phyloP scores from a whole-genome alignment of 1,284 basidiomycete genomes.

The Pyrrhoderma lamaoense region DNA sequence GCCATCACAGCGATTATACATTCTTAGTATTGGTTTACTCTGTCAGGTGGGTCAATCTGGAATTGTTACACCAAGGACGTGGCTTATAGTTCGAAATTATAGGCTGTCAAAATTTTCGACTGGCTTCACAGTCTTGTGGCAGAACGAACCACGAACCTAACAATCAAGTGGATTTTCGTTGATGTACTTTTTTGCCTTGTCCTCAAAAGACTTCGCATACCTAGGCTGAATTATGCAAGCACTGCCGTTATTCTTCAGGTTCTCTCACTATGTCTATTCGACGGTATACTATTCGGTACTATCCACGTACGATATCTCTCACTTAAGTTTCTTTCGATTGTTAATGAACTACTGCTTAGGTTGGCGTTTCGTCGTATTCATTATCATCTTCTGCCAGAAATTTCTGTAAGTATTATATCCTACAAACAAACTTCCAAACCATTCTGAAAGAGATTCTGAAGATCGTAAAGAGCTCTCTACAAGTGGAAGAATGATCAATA shows the following conservation, averaged over 20 bases:
- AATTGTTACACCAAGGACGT: constrained; percentile 9
- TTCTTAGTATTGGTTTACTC: constrained; percentile 36
- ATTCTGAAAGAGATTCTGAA: not conserved
- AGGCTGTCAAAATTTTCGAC: constrained; percentile 65
- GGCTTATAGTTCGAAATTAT: constrained; percentile 3
- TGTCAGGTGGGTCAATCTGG: constrained; percentile 38
- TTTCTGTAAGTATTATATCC: constrained; percentile 6
- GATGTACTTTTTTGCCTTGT: constrained; percentile 56
- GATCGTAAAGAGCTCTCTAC: constrained; percentile 30
- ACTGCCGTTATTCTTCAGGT: constrained; percentile 56
- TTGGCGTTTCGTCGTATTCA: constrained; percentile 24
- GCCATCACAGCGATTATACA: constrained; percentile 29
- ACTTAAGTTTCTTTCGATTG: constrained; percentile 12
- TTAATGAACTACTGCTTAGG: constrained; percentile 23
- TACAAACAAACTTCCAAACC: too few species aligned
- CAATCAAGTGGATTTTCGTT: constrained; percentile 64
- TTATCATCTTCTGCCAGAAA: constrained; percentile 13
- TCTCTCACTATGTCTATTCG: constrained; percentile 46
- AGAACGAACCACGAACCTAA: constrained; percentile 32
- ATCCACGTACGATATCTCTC: constrained; percentile 28
- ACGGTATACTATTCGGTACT: constrained; percentile 68
- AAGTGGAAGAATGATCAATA: constrained; percentile 41
- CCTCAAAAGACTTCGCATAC: constrained; percentile 68
- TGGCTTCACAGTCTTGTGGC: constrained; percentile 45
- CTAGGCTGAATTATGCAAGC: constrained; percentile 63